These are phyloP conservation scores for Zasmidium cellare DNA, from an alignment of 2,329 filamentous ascomycete genomes.

Conservation along the genomic window DNA sequence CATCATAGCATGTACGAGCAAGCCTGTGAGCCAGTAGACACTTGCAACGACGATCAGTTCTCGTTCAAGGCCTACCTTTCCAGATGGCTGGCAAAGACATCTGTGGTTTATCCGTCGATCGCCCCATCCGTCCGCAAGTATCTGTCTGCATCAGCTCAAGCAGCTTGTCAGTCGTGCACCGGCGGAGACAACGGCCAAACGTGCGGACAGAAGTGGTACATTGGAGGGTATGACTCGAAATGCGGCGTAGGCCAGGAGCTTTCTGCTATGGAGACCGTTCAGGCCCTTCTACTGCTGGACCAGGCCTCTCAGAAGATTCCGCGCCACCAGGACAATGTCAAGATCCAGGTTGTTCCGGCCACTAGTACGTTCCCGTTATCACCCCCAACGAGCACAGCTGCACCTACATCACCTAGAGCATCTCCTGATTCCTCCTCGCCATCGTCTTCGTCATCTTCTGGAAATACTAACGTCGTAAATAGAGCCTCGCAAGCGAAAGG, in stretches of 20 bases:
- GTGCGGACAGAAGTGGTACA: conserved; percentile 50
- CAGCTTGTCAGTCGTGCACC: conserved; percentile 46
- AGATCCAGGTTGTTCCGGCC: conserved; percentile 18
- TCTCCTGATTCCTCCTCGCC: conserved; percentile 10
- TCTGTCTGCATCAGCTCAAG: conserved; percentile 42
- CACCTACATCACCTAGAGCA: conserved; percentile 5
- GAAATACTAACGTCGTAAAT: conserved; percentile 2
- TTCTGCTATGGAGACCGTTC: conserved; percentile 46
- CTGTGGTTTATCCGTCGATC: conserved; percentile 45
- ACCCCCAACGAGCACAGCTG: conserved; percentile 14
- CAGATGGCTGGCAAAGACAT: conserved; percentile 59
- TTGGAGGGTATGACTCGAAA: conserved; percentile 42
- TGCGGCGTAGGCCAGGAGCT: conserved; percentile 47
- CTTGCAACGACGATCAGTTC: conserved; percentile 70
- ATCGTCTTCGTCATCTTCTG: neutral
- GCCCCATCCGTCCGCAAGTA: conserved; percentile 39
- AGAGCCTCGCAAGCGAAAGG: conserved; percentile 1
- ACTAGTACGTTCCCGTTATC: conserved; percentile 25
- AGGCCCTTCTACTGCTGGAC: conserved; percentile 39
- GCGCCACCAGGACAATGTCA: conserved; percentile 18
- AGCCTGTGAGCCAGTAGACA: conserved; percentile 61
- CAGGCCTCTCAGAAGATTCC: conserved; percentile 8
- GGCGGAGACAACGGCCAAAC: conserved; percentile 40
- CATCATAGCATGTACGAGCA: conserved; percentile 58
- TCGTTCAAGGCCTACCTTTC: conserved; percentile 75